Evolutionary conservation across 2,329 filamentous ascomycete genomes (phyloP).

Genomic region (Paracamarosporium sp.): DNA sequence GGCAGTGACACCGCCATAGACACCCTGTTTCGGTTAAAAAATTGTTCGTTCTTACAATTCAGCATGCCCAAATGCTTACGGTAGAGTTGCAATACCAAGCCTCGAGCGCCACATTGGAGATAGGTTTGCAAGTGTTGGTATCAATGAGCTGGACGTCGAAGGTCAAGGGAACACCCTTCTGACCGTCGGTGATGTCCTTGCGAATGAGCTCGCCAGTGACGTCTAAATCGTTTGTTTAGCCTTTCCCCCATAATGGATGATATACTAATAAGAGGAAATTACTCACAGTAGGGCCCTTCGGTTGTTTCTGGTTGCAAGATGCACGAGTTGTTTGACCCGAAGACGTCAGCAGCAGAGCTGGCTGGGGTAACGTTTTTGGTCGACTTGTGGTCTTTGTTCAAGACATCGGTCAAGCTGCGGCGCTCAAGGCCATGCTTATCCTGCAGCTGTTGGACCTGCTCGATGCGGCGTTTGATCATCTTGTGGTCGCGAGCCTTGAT

Average conservation of each 20-base stretch:
- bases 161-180: slow-evolving; percentile 55
- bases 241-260: neutral
- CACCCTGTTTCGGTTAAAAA: slow-evolving; percentile 30
- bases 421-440: slow-evolving; percentile 26
- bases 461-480: slow-evolving; percentile 1
- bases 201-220: slow-evolving; percentile 58
- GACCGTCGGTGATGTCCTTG: slow-evolving; percentile 53
- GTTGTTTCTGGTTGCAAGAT: slow-evolving; percentile 31
- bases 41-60: neutral
- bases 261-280: neutral
- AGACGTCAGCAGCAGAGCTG: slow-evolving; percentile 23
- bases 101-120: slow-evolving; percentile 55
- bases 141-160: slow-evolving; percentile 61
- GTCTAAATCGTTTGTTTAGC: slow-evolving; percentile 2
- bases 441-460: slow-evolving; percentile 43
- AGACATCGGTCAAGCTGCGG: slow-evolving; percentile 22
- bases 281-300: slow-evolving; percentile 31
- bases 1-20: slow-evolving; percentile 52
- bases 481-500: neutral
- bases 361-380: slow-evolving; percentile 19
- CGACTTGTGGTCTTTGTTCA: slow-evolving; percentile 31
- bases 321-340: slow-evolving; percentile 28
- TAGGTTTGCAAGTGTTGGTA: slow-evolving; percentile 57
- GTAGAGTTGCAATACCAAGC: slow-evolving; percentile 50
- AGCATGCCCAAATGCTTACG: neutral